Evolutionary conservation across 2,329 filamentous ascomycete species (phyloP).

Genomic region (Macrophomina tecta): DNA sequence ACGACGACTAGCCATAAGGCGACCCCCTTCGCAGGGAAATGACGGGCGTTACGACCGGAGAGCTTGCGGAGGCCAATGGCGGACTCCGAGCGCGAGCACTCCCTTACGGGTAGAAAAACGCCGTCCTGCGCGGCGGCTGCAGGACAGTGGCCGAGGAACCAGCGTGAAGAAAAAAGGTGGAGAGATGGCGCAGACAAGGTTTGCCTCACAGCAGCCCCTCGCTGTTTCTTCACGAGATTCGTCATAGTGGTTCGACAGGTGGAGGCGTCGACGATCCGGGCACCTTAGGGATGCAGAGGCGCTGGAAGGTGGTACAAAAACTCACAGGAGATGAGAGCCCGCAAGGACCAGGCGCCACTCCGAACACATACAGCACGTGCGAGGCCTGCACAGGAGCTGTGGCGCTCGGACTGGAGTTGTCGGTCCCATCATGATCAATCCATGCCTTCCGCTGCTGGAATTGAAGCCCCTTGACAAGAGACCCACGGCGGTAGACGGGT

Average conservation of each 20-base stretch:
- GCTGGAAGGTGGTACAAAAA: conserved; percentile 18
- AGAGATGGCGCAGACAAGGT: conserved; percentile 25
- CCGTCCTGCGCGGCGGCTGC: background rate
- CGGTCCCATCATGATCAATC: background rate
- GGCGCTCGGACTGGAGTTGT: conserved; percentile 8
- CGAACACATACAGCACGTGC: conserved; percentile 22
- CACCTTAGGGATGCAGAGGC: conserved; percentile 27
- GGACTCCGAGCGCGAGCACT: background rate
- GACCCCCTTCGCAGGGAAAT: conserved; percentile 23
- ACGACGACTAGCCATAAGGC: conserved; percentile 24
- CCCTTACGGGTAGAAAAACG: background rate
- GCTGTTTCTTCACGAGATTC: conserved; percentile 25
- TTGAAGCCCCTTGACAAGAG: conserved; percentile 19
- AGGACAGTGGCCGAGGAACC: background rate
- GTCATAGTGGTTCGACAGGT: conserved; percentile 20
- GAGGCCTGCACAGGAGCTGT: conserved; percentile 22
- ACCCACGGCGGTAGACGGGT: background rate
- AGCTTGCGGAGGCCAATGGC: conserved; percentile 1
- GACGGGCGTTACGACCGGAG: conserved; percentile 13
- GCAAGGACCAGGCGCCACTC: conserved; percentile 17
- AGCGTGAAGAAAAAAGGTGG: conserved; percentile 18
- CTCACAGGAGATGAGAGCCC: conserved; percentile 27
- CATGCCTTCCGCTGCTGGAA: conserved; percentile 15
- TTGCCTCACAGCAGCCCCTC: conserved; percentile 23
- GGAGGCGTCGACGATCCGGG: conserved; percentile 26